Conservation (phyloP, 352 stramenopile genomes). For the Globisporangium nodosum region DNA sequence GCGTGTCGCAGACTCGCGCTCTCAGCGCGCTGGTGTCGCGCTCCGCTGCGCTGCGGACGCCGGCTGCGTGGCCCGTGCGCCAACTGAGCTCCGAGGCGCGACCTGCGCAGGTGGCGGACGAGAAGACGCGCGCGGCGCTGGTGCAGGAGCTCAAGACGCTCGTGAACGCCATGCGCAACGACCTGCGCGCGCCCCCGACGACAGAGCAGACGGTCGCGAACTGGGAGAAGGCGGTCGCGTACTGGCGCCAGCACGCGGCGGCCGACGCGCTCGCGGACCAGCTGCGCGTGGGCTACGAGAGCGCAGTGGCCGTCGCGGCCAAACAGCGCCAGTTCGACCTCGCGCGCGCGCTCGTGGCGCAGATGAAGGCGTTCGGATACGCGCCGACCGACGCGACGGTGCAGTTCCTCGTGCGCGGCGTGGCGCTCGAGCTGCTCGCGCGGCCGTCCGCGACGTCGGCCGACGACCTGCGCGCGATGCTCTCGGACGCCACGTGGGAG, state of each 20-base stretch:
- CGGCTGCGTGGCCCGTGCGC: background rate
- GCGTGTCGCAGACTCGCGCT: background rate
- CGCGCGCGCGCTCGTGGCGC: slow-evolving; percentile 27
- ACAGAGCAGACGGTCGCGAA: slow-evolving; percentile 20
- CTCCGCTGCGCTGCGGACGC: background rate
- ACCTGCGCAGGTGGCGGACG: background rate
- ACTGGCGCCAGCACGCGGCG: slow-evolving; percentile 10
- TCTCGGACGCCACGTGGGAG: slow-evolving; percentile 34
- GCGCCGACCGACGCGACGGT: slow-evolving; percentile 30
- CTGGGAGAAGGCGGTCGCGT: slow-evolving; percentile 29
- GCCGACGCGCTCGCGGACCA: slow-evolving; percentile 18
- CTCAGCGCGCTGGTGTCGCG: background rate
- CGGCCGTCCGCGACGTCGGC: slow-evolving; percentile 20
- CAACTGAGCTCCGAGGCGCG: background rate
- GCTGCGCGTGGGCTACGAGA: slow-evolving; percentile 48
- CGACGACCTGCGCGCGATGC: slow-evolving; percentile 27
- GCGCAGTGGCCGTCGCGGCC: slow-evolving; percentile 56
- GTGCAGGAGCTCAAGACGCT: slow-evolving; percentile 40
- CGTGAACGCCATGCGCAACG: slow-evolving; percentile 45
- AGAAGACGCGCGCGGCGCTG: slow-evolving; percentile 16
- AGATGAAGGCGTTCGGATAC: slow-evolving; percentile 42
- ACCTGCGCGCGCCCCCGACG: slow-evolving; percentile 28
- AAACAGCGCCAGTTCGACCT: slow-evolving; percentile 68
- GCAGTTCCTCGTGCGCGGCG: slow-evolving; percentile 45
- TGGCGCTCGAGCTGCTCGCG: slow-evolving; percentile 38